Base-by-base conservation (phyloP, 805 yeast species). In the Candida saitoana region DNA sequence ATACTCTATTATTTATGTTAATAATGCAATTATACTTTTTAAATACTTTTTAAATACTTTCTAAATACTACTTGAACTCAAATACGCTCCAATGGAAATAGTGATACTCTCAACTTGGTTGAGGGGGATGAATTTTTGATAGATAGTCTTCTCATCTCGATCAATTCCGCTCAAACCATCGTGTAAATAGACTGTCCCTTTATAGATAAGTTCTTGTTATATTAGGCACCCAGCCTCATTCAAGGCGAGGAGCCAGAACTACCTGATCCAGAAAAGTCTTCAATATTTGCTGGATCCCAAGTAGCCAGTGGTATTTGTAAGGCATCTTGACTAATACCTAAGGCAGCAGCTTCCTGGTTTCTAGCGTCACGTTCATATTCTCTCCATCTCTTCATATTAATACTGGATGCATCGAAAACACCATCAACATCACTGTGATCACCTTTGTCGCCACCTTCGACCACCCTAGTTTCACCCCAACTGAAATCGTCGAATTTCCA, bases 401-500 rank as follows among this genome's bases (percentile, higher is more conserved):
- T 93, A 55, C 79, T 79, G 1, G 95, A 80, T n/a, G 93, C 86
- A 61, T 91, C 98, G 59, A 91, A 93, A 47, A 81, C 83, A 52
- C 97, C 98, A 34, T 77, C 85, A 17, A 52, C 73, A 18, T 73
- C 85, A 35, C 79, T 84, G 57, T 87, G 93, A 14, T 71, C 79
- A 17, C 76, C 79, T 52, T 82, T 79, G 52, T 73, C 80, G 33
- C 77, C 87, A 8, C 79, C 88, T 18, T 76, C 76, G 38, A 88
- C 79, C n/a, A 82, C 75, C 70, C 96, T 76, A 2, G 96, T 90
- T 45, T 87, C 95, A 57, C 97, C 96, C 97, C 97, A 90, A 59
- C 89, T 80, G 65, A 90, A 90, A 60, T 90, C 96, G 63, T 90
- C 97, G 64, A 89, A 88, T 57, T 88, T 88, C 97, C 97, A 90